Evolutionary conservation across 2,329 filamentous ascomycete species (phyloP).

Genomic region (Neonectria magnoliae): DNA sequence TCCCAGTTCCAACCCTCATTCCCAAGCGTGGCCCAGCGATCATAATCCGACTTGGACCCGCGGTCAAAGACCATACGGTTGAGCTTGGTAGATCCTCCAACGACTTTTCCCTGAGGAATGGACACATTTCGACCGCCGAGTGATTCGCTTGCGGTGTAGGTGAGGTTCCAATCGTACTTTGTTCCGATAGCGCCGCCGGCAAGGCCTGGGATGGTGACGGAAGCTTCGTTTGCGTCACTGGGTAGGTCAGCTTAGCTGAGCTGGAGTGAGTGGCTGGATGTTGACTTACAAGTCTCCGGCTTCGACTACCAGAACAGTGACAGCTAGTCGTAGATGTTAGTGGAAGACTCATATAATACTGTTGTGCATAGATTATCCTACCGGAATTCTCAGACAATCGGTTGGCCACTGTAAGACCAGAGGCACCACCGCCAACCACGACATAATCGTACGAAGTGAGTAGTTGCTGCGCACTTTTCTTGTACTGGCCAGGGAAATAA

Average conservation of each 20-base stretch:
- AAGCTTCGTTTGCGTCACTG: slow-evolving; percentile 34
- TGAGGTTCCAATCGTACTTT: slow-evolving; percentile 39
- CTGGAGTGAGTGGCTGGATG: background rate
- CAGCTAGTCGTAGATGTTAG: slow-evolving; percentile 10
- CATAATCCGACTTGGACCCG: slow-evolving; percentile 52
- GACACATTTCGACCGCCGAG: slow-evolving; percentile 31
- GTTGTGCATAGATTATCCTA: background rate
- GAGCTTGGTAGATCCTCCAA: slow-evolving; percentile 53
- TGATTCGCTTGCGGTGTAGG: slow-evolving; percentile 19
- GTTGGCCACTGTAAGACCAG: slow-evolving; percentile 37
- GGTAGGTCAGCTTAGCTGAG: background rate
- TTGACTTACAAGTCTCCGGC: slow-evolving; percentile 35
- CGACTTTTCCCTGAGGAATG: slow-evolving; percentile 44
- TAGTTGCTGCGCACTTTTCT: background rate
- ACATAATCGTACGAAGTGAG: slow-evolving; percentile 34
- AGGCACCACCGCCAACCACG: slow-evolving; percentile 33
- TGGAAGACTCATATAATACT: too few relatives aligned
- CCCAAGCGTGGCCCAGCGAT: slow-evolving; percentile 57
- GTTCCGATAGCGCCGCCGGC: slow-evolving; percentile 37
- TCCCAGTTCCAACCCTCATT: slow-evolving; percentile 54
- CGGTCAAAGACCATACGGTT: slow-evolving; percentile 54
- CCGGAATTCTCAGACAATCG: slow-evolving; percentile 32
- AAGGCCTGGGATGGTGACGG: slow-evolving; percentile 34
- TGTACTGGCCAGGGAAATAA: background rate
- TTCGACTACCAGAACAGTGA: slow-evolving; percentile 35